Conservation (phyloP, 495 filamentous ascomycete species). For the Aspergillus conjunctus region DNA sequence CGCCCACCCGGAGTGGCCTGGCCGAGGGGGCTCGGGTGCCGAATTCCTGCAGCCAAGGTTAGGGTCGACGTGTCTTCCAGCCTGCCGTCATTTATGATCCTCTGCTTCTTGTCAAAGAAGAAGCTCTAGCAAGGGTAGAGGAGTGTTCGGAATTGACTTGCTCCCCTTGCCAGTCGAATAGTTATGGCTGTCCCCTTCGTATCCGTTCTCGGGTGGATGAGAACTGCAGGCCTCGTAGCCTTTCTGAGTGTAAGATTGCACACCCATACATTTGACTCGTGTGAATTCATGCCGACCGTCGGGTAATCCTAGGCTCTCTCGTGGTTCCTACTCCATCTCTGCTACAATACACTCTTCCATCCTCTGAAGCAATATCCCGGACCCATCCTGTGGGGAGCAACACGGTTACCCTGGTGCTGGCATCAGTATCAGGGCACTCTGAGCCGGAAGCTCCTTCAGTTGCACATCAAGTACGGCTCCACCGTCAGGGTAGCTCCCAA, state of each 20-base stretch:
- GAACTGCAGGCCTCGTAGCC: not conserved
- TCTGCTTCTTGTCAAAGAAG: not conserved
- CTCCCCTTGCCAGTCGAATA: not conserved
- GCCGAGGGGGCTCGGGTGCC: not conserved
- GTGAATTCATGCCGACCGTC: not conserved
- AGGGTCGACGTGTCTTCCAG: not conserved
- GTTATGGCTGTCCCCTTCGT: not conserved
- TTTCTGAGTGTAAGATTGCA: conserved; percentile 1
- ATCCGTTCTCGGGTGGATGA: not conserved
- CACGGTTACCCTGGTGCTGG: not conserved
- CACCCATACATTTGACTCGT: not conserved
- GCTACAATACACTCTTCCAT: conserved; percentile 1
- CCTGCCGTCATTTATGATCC: not conserved
- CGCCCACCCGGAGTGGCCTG: not conserved
- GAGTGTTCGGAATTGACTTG: not conserved
- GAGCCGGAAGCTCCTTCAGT: not conserved
- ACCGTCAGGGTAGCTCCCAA: conserved; percentile 3
- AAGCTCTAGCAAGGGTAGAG: not conserved
- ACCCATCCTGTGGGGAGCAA: not conserved
- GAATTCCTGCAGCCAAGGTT: not conserved
- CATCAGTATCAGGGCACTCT: not conserved
- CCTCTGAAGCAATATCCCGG: conserved; percentile 2
- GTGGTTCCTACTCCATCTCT: not conserved
- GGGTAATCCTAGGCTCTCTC: not conserved
- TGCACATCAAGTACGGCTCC: not conserved